Evolutionary conservation across 2,329 filamentous ascomycete genomes (phyloP).

Genomic region (Phoma sp.): DNA sequence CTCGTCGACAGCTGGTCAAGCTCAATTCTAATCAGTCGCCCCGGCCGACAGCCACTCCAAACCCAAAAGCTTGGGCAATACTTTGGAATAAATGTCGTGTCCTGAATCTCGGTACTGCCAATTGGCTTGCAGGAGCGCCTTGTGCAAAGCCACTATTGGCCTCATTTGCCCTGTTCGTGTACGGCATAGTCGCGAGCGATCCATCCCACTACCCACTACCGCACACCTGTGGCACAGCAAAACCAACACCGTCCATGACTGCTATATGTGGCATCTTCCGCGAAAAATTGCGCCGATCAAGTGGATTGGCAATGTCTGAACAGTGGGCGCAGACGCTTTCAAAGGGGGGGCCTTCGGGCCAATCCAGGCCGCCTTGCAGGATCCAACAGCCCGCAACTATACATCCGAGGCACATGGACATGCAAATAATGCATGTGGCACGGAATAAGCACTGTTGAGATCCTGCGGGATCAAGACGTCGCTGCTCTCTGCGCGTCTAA

Average conservation of each 20-base stretch:
- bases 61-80: slow-evolving; percentile 21
- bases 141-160: slow-evolving; percentile 27
- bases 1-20: slow-evolving; percentile 27
- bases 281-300: slow-evolving; percentile 3
- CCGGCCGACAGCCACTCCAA: slow-evolving; percentile 13
- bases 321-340: slow-evolving; percentile 8
- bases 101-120: not conserved
- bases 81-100: slow-evolving; percentile 17
- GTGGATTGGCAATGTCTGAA: slow-evolving; percentile 6
- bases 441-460: slow-evolving; percentile 8
- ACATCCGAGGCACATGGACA: slow-evolving; percentile 11
- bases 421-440: slow-evolving; percentile 10
- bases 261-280: slow-evolving; percentile 9
- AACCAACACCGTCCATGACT: slow-evolving; percentile 13
- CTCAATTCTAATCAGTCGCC: slow-evolving; percentile 20
- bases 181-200: slow-evolving; percentile 14
- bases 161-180: slow-evolving; percentile 19
- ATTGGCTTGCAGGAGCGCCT: slow-evolving; percentile 5
- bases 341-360: slow-evolving; percentile 4
- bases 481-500: not conserved
- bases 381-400: slow-evolving; percentile 4
- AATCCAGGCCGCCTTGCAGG: slow-evolving; percentile 6
- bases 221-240: slow-evolving; percentile 31
- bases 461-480: slow-evolving; percentile 12
- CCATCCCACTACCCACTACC: not conserved